Percentiles rank a stretch among this genome's conserved stretches.
Conservation (phyloP, 164 flowering plant species). For the grape (Vitis vinifera) region DNA sequence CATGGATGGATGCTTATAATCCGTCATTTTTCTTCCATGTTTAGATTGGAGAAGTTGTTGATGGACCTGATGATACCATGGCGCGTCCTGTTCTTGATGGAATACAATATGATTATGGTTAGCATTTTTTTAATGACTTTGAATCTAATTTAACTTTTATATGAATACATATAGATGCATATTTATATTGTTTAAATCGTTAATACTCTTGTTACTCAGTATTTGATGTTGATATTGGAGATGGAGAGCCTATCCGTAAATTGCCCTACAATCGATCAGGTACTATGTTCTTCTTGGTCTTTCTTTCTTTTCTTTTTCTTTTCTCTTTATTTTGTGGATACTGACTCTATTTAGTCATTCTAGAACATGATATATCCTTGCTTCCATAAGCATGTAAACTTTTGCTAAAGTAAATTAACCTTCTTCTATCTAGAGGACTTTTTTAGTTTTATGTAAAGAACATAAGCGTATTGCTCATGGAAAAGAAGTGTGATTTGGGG, state of each 20-base stretch:
- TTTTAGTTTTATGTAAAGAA: no score
- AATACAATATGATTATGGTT: constrained; percentile 83
- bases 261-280: constrained; percentile 93
- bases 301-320: neutral
- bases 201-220: constrained; percentile 38
- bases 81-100: constrained; percentile 67
- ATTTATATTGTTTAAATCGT: neutral
- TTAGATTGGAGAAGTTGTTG: constrained; percentile 96
- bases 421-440: no score
- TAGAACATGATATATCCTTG: no score
- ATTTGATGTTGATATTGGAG: constrained; percentile 99
- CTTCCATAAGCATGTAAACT: no score
- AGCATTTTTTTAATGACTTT: constrained; percentile 10
- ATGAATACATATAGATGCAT: neutral
- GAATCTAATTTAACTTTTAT: neutral
- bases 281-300: constrained; percentile 16
- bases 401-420: no score
- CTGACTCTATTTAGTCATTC: no score
- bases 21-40: constrained; percentile 1
- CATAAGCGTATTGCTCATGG: no score
- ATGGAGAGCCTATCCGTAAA: constrained; percentile 91
- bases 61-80: constrained; percentile 85
- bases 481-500: no score
- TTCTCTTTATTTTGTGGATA: no score
- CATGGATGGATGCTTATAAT: no score